A percentile compares a stretch with the other conserved stretches of the same genome.
Evolutionary conservation across 208 protist species (phyloP).

Genomic region (Leishmania arabica): DNA sequence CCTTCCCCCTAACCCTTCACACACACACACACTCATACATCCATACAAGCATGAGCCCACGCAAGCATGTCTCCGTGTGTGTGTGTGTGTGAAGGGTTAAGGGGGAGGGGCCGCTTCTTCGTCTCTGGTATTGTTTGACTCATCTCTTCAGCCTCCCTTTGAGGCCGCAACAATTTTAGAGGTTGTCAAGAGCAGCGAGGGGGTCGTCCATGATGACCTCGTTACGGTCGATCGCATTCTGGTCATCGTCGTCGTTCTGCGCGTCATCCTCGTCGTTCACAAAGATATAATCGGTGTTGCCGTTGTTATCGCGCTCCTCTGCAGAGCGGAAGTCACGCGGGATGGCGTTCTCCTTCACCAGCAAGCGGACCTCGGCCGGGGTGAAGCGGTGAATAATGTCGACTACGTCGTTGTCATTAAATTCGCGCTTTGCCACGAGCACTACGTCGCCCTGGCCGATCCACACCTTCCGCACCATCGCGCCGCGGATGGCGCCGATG

Average conservation of each 20-base stretch:
- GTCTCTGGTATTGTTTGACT: background rate
- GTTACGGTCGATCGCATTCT: constrained; percentile 67
- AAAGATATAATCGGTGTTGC: constrained; percentile 72
- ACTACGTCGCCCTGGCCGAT: constrained; percentile 83
- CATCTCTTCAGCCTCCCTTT: background rate
- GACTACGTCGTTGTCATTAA: constrained; percentile 81
- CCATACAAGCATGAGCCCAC: background rate
- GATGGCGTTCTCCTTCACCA: constrained; percentile 83
- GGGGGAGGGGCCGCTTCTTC: background rate
- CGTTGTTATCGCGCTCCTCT: constrained; percentile 66
- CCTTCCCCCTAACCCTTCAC: background rate
- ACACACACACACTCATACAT: background rate
- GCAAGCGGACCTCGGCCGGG: constrained; percentile 66
- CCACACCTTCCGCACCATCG: constrained; percentile 89
- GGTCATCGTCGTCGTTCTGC: constrained; percentile 50
- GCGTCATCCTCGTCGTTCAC: constrained; percentile 75
- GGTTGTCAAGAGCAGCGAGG: constrained; percentile 60
- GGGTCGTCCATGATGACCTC: constrained; percentile 78
- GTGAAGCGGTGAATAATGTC: constrained; percentile 86
- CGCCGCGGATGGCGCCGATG: constrained; percentile 82
- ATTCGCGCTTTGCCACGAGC: constrained; percentile 76
- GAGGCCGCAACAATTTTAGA: constrained; percentile 33
- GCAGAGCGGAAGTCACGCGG: constrained; percentile 83
- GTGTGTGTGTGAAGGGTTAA: background rate
- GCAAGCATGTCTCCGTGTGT: background rate